Evolutionary conservation across 371 early-diverging fungal genomes (phyloP), one percentile per base, ranked within the genome.

Genomic region (Actinomucor elegans): DNA sequence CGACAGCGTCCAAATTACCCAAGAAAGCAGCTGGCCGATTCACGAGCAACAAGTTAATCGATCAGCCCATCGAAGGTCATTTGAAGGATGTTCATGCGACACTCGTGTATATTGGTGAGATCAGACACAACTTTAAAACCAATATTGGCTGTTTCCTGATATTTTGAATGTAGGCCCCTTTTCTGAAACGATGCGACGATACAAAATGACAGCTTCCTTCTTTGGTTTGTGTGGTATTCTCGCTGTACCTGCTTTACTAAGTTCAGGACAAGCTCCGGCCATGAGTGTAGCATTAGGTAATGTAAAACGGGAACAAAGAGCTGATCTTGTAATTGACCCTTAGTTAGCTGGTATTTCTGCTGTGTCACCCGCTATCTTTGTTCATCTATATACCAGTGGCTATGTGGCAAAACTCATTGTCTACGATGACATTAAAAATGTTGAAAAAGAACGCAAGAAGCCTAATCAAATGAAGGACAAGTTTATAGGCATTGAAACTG

Each of bases 161-260:
- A n/a, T n/a, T 14, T 36, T 38, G 43, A 35, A 23, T 33, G 31
- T 15, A 76, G 77, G 77, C 8, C 77, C 77, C 1, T 73, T 76
- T 57, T 52, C 67, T 0, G 71, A 77, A 10, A 71, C 73, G 3
- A 59, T 77, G 47, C 71, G 64, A 52, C 47, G 65, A 55, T 77
- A 77, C 27, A 77, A 77, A 57, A 71, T 73, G 66, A 73, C 71
- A 40, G 73, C 77, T 18, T 71, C 77, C 2, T 58, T 77, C 38
- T 77, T 77, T 61, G 69, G 71, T 28, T 31, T 68, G 8, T 77
- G 77, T 59, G 77, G 73, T 40, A 49, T 69, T 18, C 59, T 67
- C 32, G 67, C 73, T 8, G 77, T 73, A 1, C 77, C 77, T 48
- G 72, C 68, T 1, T 59, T 77, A 23, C 37, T 73, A 32, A 64